phyloP scores from a whole-genome alignment of 306 rosid genomes.

The Cucumis melo region DNA sequence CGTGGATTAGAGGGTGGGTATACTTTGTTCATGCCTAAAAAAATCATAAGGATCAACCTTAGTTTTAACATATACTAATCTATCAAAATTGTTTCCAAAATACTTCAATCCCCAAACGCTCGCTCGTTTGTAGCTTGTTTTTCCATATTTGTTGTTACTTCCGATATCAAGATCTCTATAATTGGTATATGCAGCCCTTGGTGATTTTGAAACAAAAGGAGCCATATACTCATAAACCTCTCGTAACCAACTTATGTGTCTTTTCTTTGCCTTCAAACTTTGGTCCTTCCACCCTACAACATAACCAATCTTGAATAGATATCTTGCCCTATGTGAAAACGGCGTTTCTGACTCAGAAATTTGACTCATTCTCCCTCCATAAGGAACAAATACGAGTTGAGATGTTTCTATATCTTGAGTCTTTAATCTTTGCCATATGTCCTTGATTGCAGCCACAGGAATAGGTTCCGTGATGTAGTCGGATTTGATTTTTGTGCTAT shows the following conservation, averaged over 20 bases:
- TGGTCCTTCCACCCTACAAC: constrained; percentile 29
- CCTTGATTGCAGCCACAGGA: constrained; percentile 23
- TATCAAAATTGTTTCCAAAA: constrained; percentile 53
- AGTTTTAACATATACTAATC: constrained; percentile 44
- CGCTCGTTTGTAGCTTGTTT: constrained; percentile 28
- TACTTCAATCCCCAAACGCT: constrained; percentile 60
- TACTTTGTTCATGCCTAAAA: constrained; percentile 80
- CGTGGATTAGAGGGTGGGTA: constrained; percentile 17
- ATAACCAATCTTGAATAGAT: constrained; percentile 45
- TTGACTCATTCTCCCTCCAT: constrained; percentile 56
- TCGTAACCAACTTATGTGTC: constrained; percentile 33
- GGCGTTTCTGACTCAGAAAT: constrained; percentile 46
- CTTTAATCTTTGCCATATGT: constrained; percentile 29
- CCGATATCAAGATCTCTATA: constrained; percentile 76
- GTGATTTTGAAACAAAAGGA: constrained; percentile 47
- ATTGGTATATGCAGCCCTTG: constrained; percentile 64
- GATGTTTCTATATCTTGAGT: constrained; percentile 15
- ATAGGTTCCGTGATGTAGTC: constrained; percentile 46
- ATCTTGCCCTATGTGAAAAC: constrained; percentile 57
- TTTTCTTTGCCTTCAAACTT: constrained; percentile 14
- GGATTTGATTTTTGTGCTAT: constrained; percentile 49
- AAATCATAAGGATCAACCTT: constrained; percentile 62
- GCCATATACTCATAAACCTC: constrained; percentile 47
- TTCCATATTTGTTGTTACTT: constrained; percentile 28
- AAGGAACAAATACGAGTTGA: constrained; percentile 46